Percentiles rank a stretch among this genome's conserved stretches.
Conservation (phyloP, 768 basidiomycete genomes). For the Agrocybe praecox region DNA sequence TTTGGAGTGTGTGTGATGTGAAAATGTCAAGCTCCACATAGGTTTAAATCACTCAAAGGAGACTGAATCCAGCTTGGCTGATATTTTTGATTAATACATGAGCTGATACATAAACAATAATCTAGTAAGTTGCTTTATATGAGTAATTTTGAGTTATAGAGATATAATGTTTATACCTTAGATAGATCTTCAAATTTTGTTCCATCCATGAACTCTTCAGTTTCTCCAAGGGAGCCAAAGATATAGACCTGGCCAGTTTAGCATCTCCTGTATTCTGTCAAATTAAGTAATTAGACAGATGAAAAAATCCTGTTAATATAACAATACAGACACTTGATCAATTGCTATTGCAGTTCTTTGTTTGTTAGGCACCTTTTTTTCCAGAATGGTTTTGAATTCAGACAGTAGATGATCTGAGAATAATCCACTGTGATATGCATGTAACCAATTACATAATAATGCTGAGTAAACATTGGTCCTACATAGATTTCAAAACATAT, state of each 20-base stretch:
- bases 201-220: constrained; percentile 32
- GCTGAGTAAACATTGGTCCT: constrained; percentile 31
- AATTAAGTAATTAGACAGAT: constrained; percentile 13
- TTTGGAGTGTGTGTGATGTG: constrained; percentile 10
- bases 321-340: constrained; percentile 26
- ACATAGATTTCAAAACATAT: constrained; percentile 37
- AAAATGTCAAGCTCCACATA: constrained; percentile 18
- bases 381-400: constrained; percentile 23
- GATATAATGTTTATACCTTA: constrained; percentile 23
- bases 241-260: constrained; percentile 34
- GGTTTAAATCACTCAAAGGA: constrained; percentile 7
- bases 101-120: constrained; percentile 26
- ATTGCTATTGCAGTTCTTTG: constrained; percentile 13
- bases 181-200: constrained; percentile 36
- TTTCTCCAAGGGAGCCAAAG: constrained; percentile 27
- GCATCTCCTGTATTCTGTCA: constrained; percentile 30
- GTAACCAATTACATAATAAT: constrained; percentile 37
- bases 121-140: constrained; percentile 12
- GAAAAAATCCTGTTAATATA: neutral
- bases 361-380: neutral
- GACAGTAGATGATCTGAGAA: constrained; percentile 31
- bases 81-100: constrained; percentile 15
- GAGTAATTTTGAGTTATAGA: neutral
- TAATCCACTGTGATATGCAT: constrained; percentile 31
- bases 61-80: constrained; percentile 1